phyloP scores from a whole-genome alignment of 371 early-diverging fungal species.

The Syncephalastrum racemosum region DNA sequence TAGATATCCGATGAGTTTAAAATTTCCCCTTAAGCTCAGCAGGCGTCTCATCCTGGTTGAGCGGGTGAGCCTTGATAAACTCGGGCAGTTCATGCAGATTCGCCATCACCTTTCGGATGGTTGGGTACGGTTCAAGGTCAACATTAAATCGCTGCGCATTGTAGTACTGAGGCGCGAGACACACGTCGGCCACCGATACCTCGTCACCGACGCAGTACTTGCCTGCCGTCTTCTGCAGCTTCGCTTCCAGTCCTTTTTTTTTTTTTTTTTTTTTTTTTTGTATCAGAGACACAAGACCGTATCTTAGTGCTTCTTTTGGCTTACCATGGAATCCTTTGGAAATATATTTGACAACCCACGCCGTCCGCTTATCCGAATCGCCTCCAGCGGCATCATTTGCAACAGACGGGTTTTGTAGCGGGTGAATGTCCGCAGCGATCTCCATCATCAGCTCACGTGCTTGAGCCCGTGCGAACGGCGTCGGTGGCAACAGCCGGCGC shows the following conservation, averaged over 20 bases:
- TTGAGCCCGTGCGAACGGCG: slow-evolving; percentile 61
- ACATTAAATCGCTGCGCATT: slow-evolving; percentile 76
- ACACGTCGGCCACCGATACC: slow-evolving; percentile 85
- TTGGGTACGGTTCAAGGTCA: slow-evolving; percentile 74
- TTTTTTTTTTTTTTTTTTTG: neutral
- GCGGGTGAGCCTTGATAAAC: slow-evolving; percentile 71
- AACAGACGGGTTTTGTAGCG: slow-evolving; percentile 83
- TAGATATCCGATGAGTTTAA: no score
- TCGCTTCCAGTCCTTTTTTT: slow-evolving; percentile 61
- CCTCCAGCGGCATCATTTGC: slow-evolving; percentile 58
- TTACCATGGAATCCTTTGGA: slow-evolving; percentile 67
- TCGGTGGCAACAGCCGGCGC: slow-evolving; percentile 73
- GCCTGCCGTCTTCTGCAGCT: slow-evolving; percentile 62
- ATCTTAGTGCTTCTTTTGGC: neutral
- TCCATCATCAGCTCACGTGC: slow-evolving; percentile 74
- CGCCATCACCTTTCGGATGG: slow-evolving; percentile 57
- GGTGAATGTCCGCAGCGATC: slow-evolving; percentile 87
- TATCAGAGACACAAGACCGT: neutral
- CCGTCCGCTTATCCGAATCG: slow-evolving; percentile 48
- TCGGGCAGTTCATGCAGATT: slow-evolving; percentile 58
- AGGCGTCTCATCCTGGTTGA: slow-evolving; percentile 76
- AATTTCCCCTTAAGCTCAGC: slow-evolving; percentile 32
- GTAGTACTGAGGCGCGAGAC: slow-evolving; percentile 77
- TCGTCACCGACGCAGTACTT: slow-evolving; percentile 80
- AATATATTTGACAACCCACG: slow-evolving; percentile 68